Base-by-base conservation (phyloP, 768 basidiomycete species). In the Suillus clintonianus region DNA sequence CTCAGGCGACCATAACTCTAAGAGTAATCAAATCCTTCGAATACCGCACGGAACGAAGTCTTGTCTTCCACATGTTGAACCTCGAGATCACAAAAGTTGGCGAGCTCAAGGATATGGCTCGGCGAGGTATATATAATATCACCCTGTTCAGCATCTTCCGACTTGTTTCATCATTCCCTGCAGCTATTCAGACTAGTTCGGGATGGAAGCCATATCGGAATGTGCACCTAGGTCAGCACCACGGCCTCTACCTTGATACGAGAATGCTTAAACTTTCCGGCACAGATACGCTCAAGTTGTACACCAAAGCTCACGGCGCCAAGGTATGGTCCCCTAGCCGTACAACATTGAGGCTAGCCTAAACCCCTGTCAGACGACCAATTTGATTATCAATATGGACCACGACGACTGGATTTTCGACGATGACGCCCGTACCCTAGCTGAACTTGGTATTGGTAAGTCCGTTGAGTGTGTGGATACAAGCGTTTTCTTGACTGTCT, bases 311-410 rank as follows among this genome's bases (percentile, higher is more conserved):
- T 2, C 97, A 99, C 72, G 95, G 96, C 13, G 85, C 94, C 60
- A 99, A 99, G 86, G 97, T 91, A 59, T 22, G 76, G 45, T 60
- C 61, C 50, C 53, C 57, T 27, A 13, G 10, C 30, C 15, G 17
- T 58, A 43, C 39, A 59, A 32, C 30, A 30, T 5, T 47, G 17
- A 54, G 19, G 5, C 11, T 14, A 53, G 22, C 27, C 10, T 62
- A 7, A 57, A 57, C 37, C 55, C 62, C 57, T 45, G 41, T 17
- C 70, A 98, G 97, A 97, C 96, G 1, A 92, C 92, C 37, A 99
- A 99, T 78, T 83, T 99, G 34, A 98, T 99, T 76, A 98, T 99
- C 73, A 99, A 99, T 76, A 84, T 99, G 62, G 95, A 97, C 71
- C 86, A 96, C 70, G 97, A 99, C 63, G 92, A 94, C 10, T 97